Base-by-base conservation (phyloP, 2,329 filamentous ascomycete genomes). In the Balansia obtecta region DNA sequence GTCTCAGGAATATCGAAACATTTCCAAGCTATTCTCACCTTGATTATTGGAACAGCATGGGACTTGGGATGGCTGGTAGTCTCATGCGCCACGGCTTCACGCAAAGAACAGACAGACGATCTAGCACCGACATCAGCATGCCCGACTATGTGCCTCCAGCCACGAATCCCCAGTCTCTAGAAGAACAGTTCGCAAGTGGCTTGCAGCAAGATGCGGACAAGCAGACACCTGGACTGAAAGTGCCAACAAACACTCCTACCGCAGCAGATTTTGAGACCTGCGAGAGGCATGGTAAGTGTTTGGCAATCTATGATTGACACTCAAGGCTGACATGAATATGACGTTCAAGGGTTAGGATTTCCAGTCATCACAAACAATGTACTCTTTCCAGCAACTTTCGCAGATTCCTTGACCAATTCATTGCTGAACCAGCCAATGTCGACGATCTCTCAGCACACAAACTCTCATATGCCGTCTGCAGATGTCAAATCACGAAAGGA, bases 351-450 rank as follows among this genome's bases (percentile, higher is more conserved):
- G 13, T 33, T 51, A 27, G 50, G 55, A 10, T 58, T 59, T 40
- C 57, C 58, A 12, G 44, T 56, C 15, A 54, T 58, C 22, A 45
- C 54, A 9, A 46, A 60, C 32, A 50, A 51, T 18, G 39, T 52
- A 18, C 47, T 47, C 6, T 50, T 64, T 3, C 55, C 62, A 2
- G 50, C 63, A 2, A 68, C 71, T 34, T 58, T 74, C 4, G 66
- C 70, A 5, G 64, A 65, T 6, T 66, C 69, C n/a, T 61, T 76
- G 48, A 71, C 71, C 0, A 66, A 71, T 50, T 75, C 73, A 0
- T 59, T 77, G 39, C 62, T 77, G 30, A 74, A 73, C 46, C 73
- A 76, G 48, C 69, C 72, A 11, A 60, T 67, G 32, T 65, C 70
- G 0, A 57, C 70, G 2, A 63, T 68, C 3, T 52, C 63, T 4